Evolutionary conservation across 106 monocot genomes (phyloP).

Genomic region (Triglochin maritima): DNA sequence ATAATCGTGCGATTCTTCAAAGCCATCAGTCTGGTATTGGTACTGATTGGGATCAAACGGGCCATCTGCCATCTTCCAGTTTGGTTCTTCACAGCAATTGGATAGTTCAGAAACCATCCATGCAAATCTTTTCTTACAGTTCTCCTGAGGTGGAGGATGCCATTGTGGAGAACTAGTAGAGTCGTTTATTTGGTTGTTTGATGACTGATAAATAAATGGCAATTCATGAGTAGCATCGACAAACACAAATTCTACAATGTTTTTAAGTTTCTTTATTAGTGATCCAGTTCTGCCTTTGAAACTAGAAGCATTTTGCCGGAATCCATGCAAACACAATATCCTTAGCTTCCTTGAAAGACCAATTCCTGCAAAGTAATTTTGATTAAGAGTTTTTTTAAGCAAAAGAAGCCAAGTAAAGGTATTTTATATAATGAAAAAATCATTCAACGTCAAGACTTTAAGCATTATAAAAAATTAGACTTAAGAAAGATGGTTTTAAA

Average conservation of each 20-base stretch:
- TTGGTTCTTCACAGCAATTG: slow-evolving; percentile 6
- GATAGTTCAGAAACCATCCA: slow-evolving; percentile 53
- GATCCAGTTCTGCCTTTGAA: slow-evolving; percentile 91
- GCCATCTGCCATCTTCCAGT: slow-evolving; percentile 31
- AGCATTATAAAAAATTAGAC: too few relatives aligned
- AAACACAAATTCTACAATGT: slow-evolving; percentile 51
- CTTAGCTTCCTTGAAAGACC: slow-evolving; percentile 39
- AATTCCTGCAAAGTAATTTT: slow-evolving; percentile 19
- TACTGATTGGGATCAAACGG: slow-evolving; percentile 84
- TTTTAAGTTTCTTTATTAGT: slow-evolving; percentile 75
- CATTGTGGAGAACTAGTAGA: not conserved
- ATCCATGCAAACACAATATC: slow-evolving; percentile 93
- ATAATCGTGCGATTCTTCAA: slow-evolving; percentile 57
- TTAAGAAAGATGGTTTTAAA: too few relatives aligned
- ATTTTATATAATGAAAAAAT: too few relatives aligned
- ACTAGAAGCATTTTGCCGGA: slow-evolving; percentile 82
- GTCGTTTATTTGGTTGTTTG: not conserved
- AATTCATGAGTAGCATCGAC: slow-evolving; percentile 77
- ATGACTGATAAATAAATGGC: slow-evolving; percentile 47
- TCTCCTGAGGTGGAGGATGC: slow-evolving; percentile 14
- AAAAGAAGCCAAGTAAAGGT: too few relatives aligned
- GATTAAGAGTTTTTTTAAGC: too few relatives aligned
- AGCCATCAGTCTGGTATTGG: slow-evolving; percentile 63
- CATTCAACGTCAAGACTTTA: too few relatives aligned
- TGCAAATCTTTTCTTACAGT: slow-evolving; percentile 56